Conservation (phyloP, 2,329 filamentous ascomycete species). For the Scleromitrula shiraiana region DNA sequence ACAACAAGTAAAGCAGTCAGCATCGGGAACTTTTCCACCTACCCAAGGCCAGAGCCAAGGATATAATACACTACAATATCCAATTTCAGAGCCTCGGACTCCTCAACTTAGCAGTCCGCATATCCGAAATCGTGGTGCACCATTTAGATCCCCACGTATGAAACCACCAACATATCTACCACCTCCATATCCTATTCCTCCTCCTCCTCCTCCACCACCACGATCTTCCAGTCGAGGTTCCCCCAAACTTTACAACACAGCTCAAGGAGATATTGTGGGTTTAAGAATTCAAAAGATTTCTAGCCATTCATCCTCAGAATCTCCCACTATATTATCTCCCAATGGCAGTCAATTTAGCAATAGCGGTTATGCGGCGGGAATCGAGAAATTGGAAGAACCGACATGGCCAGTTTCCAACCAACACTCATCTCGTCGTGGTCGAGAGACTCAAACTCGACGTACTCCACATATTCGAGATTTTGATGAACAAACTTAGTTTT, state of each 20-base stretch:
- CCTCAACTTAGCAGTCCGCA: not conserved
- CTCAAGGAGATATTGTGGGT: not conserved
- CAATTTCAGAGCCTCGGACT: not conserved
- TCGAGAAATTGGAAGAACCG: not conserved
- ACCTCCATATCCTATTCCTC: not conserved
- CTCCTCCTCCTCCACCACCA: too few species aligned
- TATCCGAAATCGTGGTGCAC: not conserved
- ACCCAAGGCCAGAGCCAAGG: not conserved
- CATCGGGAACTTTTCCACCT: conserved; percentile 2
- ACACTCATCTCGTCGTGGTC: not conserved
- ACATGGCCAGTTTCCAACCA: not conserved
- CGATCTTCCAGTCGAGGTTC: too few species aligned
- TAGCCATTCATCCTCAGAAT: not conserved
- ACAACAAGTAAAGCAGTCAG: not conserved
- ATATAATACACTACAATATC: not conserved
- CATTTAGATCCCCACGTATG: not conserved
- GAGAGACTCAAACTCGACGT: not conserved
- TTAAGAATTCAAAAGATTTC: not conserved
- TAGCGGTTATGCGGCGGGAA: not conserved
- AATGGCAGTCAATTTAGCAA: not conserved
- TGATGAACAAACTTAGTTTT: not conserved
- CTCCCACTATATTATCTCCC: not conserved
- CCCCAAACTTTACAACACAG: not conserved
- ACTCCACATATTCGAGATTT: conserved; percentile 2
- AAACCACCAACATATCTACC: not conserved